phyloP scores from a whole-genome alignment of 805 yeast species.

The Kazachstania psychrophila region DNA sequence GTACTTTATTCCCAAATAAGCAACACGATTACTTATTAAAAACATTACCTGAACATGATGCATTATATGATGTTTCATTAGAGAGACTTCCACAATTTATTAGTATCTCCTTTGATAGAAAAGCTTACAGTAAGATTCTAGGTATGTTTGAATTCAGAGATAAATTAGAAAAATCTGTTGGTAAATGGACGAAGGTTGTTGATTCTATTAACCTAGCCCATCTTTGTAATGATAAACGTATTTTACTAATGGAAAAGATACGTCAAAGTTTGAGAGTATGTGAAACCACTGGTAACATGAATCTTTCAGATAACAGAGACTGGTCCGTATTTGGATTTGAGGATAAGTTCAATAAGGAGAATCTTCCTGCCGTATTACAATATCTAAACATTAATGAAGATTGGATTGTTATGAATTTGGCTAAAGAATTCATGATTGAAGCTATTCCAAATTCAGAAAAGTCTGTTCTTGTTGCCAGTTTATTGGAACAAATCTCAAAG shows the following conservation, averaged over 20 bases:
- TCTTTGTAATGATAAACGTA: slow-evolving; percentile 25
- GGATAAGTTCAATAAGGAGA: slow-evolving; percentile 3
- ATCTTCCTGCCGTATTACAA: slow-evolving; percentile 10
- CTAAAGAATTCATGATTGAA: slow-evolving; percentile 20
- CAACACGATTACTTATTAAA: slow-evolving; percentile 20
- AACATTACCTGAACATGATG: slow-evolving; percentile 32
- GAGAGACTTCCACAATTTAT: slow-evolving; percentile 44
- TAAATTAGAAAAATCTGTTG: slow-evolving; percentile 42
- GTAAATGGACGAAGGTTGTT: slow-evolving; percentile 29
- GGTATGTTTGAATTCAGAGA: slow-evolving; percentile 56
- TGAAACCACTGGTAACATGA: slow-evolving; percentile 18
- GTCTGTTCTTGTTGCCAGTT: not conserved
- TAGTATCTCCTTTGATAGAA: slow-evolving; percentile 45
- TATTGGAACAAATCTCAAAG: not conserved
- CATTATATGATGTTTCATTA: slow-evolving; percentile 44
- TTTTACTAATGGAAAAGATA: slow-evolving; percentile 10
- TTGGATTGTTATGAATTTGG: slow-evolving; percentile 9
- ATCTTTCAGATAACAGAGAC: slow-evolving; percentile 22
- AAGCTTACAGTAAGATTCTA: slow-evolving; percentile 55
- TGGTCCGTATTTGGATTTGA: slow-evolving; percentile 16
- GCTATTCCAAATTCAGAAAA: slow-evolving; percentile 6
- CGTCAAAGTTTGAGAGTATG: slow-evolving; percentile 27
- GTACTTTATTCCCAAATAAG: slow-evolving; percentile 38
- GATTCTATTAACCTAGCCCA: slow-evolving; percentile 22
- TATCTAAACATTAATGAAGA: slow-evolving; percentile 11